Percentiles rank a stretch among this genome's conserved stretches.
phyloP scores from a whole-genome alignment of 108 stramenopile species.

The Fistulifera pelliculosa region DNA sequence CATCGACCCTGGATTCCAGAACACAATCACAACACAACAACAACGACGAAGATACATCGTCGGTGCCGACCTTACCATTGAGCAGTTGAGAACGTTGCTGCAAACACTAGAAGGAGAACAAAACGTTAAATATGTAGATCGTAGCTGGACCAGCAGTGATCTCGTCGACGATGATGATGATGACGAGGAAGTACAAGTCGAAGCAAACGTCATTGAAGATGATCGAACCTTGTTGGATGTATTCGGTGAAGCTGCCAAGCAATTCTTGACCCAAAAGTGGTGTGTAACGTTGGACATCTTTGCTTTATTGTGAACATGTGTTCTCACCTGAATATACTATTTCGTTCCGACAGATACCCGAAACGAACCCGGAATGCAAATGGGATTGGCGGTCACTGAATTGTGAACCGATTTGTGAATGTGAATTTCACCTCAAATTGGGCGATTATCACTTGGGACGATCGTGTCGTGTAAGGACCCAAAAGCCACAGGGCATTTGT shows the following conservation, averaged over 20 bases:
- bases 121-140: too few species aligned
- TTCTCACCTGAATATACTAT: background rate
- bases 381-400: conserved; percentile 73
- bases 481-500: too few species aligned
- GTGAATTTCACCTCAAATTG: conserved; percentile 37
- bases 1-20: too few species aligned
- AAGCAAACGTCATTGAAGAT: conserved; percentile 18
- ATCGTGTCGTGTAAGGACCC: conserved; percentile 36
- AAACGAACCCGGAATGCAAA: conserved; percentile 25
- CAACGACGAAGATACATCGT: too few species aligned
- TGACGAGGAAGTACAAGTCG: background rate
- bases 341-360: conserved; percentile 10
- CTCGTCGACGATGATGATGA: background rate
- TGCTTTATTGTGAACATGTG: background rate
- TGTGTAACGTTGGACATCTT: background rate
- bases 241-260: conserved; percentile 79
- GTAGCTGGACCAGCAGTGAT: background rate
- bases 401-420: conserved; percentile 77
- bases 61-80: too few species aligned
- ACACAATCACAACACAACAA: too few species aligned
- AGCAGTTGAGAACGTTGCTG: too few species aligned
- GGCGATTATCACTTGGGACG: conserved; percentile 78
- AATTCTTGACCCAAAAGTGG: conserved; percentile 62
- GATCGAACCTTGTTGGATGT: conserved; percentile 69
- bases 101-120: too few species aligned